Evolutionary conservation across 208 protist genomes (phyloP).

Genomic region (Tritrichomonas musculus): DNA sequence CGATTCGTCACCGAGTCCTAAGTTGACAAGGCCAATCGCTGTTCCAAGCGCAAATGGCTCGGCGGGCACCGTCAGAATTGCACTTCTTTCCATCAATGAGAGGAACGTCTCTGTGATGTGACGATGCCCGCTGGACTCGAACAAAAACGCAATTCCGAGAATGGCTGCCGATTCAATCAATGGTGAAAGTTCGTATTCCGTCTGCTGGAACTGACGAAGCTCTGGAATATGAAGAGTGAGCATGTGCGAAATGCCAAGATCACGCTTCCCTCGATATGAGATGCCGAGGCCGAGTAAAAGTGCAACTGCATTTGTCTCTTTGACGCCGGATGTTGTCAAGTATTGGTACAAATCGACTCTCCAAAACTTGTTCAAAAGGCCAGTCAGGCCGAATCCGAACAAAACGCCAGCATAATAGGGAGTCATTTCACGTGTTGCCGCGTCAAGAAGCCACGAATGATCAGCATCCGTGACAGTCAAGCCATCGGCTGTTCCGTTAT

Average conservation of each 20-base stretch:
- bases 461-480: neutral
- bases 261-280: neutral
- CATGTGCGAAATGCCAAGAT: neutral
- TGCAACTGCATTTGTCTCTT: constrained; percentile 21
- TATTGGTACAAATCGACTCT: neutral
- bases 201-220: neutral
- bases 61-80: neutral
- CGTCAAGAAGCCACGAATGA: neutral
- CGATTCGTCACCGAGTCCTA: neutral
- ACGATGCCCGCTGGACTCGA: neutral
- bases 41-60: neutral
- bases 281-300: neutral
- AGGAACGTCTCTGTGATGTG: constrained; percentile 5
- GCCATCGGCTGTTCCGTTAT: neutral
- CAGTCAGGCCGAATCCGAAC: neutral
- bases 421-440: neutral
- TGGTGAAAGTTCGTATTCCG: neutral
- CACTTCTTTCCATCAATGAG: neutral
- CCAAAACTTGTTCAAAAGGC: neutral
- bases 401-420: neutral
- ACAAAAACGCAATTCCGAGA: constrained; percentile 5
- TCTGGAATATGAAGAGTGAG: constrained; percentile 1
- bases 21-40: neutral
- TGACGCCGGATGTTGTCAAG: neutral
- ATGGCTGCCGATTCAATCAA: neutral